Base-by-base conservation (phyloP, 495 filamentous ascomycete genomes). In the Penicillium bialowiezense region DNA sequence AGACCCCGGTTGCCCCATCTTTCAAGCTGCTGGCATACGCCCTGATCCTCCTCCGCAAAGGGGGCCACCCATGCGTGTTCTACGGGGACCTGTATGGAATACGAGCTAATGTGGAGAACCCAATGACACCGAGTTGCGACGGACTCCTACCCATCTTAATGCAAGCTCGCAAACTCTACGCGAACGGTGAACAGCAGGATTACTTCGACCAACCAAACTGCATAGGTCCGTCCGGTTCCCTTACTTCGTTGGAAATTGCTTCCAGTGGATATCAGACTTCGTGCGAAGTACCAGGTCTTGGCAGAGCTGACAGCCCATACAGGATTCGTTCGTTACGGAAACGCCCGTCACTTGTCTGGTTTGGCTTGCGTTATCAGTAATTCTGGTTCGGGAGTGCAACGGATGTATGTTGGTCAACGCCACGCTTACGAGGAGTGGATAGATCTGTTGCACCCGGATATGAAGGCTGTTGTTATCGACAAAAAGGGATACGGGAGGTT, bases 31-130 rank as follows among this genome's bases (percentile, higher is more conserved):
- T 83, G 9, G 79, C 80, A 23, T 82, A 86, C 51, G 65, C 79
- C 7, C 67, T 85, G 29, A 89, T 88, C 46, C 80, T 90, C 13
- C 78, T 89, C 15, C 82, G 84, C 18, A 59, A 72, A 31, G 63
- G 73, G 10, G 86, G 86, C 28, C 84, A 84, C 48, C 87, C 87
- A 0, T 89, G 85, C 52, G 54, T 88, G 41, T 91, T 87, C 60
- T 90, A 85, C 58, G 86, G 86, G 24, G 87, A 91, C 53, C 54
- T 90, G 8, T 90, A 88, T 59, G 86, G 86, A n/a, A 82, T 85
- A 50, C 64, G 74, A 50, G 77, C 67, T 9, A 63, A 59, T 40
- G 54, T 52, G 29, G 64, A 76, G 21, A 62, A 73, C 18, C 68
- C 79, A 3, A 76, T 77, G 41, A 73, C 73, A 2, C 81, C 85